Base-by-base conservation (phyloP, 1,139 yeast genomes). In the Saccharomycopsis hybrid region DNA sequence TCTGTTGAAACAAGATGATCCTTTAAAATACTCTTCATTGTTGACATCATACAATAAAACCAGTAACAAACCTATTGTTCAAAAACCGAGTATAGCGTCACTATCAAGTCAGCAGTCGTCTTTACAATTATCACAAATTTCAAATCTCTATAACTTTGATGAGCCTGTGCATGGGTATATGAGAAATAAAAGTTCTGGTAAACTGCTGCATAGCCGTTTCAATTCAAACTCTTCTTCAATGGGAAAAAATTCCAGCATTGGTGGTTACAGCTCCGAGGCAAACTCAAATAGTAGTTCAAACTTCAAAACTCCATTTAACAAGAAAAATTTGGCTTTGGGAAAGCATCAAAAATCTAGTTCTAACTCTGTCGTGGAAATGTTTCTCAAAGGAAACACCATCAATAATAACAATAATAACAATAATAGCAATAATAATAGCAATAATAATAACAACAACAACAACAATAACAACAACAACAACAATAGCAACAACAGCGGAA, bases 201-300 rank as follows among this genome's bases (percentile, higher is more conserved):
- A 36, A 24, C 24, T 36, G 24, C 18, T n/a, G 39, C 39, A 36
- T n/a, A 36, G 39, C 24, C 9, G 39, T 9, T 36, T 11, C 32
- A 46, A 46, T 27, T 44, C 47, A 18, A 37, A 37, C 27, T 25
- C 42, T 8, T 44, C 47, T 3, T 44, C 47, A 18, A 44, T 37
- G 5, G 47, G 25, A 7, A 37, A 31, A 31, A n/a, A n/a, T 7
- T 8, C 9, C n/a, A 18, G 18, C 18, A 18, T 18, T 18, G 18
- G 18, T 18, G 18, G 18, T 18, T 18, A 18, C 18, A 18, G 18
- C 18, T 18, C 18, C 18, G 18, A 18, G 18, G 18, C 18, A 18
- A 18, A 18, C 18, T 18, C 18, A 18, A 18, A 18, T 18, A 18
- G 18, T 18, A 18, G 18, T 18, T 18, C 18, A 18, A 18, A 18